phyloP scores from a whole-genome alignment of 495 filamentous ascomycete genomes.

The Copromyces sp. region DNA sequence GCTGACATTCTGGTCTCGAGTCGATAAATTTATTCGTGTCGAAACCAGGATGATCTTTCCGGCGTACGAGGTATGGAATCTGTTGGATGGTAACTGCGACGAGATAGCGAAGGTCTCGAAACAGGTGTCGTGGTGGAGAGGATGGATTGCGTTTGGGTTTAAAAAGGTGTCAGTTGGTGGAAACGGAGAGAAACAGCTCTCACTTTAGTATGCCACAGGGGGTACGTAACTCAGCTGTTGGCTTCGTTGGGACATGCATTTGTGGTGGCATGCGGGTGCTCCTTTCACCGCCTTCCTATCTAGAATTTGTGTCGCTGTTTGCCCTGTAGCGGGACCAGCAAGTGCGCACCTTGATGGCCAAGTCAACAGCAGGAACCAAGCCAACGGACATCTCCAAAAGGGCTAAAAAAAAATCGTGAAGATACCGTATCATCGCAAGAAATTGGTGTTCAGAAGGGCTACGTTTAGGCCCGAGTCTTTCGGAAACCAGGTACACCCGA shows the following conservation, averaged over 20 bases:
- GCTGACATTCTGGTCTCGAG: slow-evolving; percentile 16
- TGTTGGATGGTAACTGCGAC: not conserved
- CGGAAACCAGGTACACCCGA: not conserved
- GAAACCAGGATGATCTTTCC: not conserved
- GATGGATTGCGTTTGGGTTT: not conserved
- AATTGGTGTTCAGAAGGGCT: not conserved
- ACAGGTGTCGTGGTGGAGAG: not conserved
- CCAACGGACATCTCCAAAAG: not conserved
- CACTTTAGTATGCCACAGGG: not conserved
- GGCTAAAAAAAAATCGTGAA: not conserved
- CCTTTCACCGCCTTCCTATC: not conserved
- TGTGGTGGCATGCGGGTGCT: not conserved
- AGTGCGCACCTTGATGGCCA: not conserved
- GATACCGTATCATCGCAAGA: not conserved
- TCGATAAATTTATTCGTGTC: not conserved
- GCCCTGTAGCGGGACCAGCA: not conserved
- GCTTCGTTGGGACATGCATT: not conserved
- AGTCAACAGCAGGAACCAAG: not conserved
- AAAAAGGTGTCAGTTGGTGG: not conserved
- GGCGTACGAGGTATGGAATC: not conserved
- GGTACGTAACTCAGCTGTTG: not conserved
- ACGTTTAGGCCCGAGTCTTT: not conserved
- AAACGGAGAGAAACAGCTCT: not conserved
- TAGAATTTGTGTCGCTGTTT: not conserved
- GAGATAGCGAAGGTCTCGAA: not conserved